Percentiles rank a stretch among this genome's conserved stretches.
phyloP scores from a whole-genome alignment of 129 eudicot genomes.

The Ambrosia artemisiifolia region DNA sequence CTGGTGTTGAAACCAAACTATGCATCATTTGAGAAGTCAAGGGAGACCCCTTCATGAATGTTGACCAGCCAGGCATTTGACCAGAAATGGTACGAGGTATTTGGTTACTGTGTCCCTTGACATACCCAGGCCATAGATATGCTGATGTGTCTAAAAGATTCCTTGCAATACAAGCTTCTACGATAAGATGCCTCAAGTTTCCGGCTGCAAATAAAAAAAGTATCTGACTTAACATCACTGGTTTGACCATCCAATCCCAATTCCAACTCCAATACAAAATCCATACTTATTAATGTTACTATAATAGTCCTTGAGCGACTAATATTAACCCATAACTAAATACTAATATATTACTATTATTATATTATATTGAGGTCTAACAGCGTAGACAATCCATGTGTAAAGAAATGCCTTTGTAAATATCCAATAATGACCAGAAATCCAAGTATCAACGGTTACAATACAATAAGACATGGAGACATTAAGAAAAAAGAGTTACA shows the following conservation, averaged over 20 bases:
- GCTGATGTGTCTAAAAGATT: slow-evolving; percentile 86
- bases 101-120: slow-evolving; percentile 75
- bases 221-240: not conserved
- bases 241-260: not conserved
- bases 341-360: not conserved
- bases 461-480: not conserved
- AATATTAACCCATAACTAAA: not conserved
- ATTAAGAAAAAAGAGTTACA: not conserved
- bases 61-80: slow-evolving; percentile 85
- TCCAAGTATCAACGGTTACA: not conserved
- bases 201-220: slow-evolving; percentile 62
- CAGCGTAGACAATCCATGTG: not conserved
- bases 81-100: slow-evolving; percentile 71
- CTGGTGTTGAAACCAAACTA: slow-evolving; percentile 73
- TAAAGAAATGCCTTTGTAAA: not conserved
- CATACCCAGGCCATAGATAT: slow-evolving; percentile 91
- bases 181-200: slow-evolving; percentile 83
- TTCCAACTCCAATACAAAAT: not conserved
- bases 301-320: not conserved
- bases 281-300: not conserved
- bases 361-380: not conserved
- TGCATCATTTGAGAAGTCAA: slow-evolving; percentile 71
- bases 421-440: not conserved
- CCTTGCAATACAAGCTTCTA: slow-evolving; percentile 97
- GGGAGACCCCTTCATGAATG: slow-evolving; percentile 83